phyloP scores from a whole-genome alignment of 345 rosid species.

The Syzygium aqueum region DNA sequence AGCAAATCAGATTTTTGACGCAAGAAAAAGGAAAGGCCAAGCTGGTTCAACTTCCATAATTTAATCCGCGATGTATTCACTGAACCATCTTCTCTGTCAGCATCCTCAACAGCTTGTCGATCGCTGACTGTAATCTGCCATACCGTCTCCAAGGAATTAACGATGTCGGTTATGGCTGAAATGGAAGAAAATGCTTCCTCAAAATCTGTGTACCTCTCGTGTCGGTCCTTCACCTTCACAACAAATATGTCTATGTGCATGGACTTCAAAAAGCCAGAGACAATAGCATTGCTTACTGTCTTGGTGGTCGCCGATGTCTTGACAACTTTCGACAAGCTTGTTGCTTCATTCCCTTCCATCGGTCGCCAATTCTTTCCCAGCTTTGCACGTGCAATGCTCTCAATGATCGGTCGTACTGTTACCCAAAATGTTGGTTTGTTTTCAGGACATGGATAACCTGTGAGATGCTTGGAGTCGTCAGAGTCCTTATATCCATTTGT shows the following conservation, averaged over 20 bases:
- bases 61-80: not conserved
- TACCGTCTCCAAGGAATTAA: not conserved
- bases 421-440: slow-evolving; percentile 2
- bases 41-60: not conserved
- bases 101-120: not conserved
- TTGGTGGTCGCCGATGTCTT: slow-evolving; percentile 2
- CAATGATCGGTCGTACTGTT: not conserved
- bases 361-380: not conserved
- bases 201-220: not conserved
- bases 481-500: not conserved
- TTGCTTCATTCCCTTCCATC: not conserved
- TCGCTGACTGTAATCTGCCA: not conserved
- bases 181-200: not conserved
- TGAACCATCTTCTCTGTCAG: not conserved
- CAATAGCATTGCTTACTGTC: not conserved
- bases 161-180: not conserved
- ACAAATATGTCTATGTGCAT: not conserved
- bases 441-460: slow-evolving; percentile 5
- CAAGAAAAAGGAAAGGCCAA: not conserved
- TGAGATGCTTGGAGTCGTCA: not conserved
- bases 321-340: not conserved
- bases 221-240: not conserved
- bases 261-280: slow-evolving; percentile 2
- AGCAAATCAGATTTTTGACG: not conserved
- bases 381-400: not conserved